A percentile compares a stretch with the other conserved stretches of the same genome.
Evolutionary conservation across 1,284 basidiomycete species (phyloP).

Genomic region (Cutaneotrichosporon mucoides): DNA sequence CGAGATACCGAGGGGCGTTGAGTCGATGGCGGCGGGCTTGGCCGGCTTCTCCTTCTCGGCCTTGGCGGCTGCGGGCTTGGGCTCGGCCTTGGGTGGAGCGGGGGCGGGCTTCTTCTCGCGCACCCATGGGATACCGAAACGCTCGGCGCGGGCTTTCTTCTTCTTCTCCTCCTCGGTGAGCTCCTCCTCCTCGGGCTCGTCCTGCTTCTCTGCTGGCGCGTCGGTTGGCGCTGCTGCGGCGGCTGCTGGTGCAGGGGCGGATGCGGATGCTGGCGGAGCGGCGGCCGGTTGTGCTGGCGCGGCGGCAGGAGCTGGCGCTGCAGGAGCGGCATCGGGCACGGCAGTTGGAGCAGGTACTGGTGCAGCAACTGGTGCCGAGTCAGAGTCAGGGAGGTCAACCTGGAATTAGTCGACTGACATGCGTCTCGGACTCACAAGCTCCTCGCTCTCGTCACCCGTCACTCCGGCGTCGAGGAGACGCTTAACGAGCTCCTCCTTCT

Average conservation of each 20-base stretch:
- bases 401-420: too few relatives aligned
- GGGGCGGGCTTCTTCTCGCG: constrained; percentile 17
- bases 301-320: not conserved
- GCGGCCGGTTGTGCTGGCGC: not conserved
- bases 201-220: not conserved
- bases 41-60: constrained; percentile 12
- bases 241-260: too few relatives aligned
- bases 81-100: not conserved
- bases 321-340: not conserved
- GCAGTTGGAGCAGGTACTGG: not conserved
- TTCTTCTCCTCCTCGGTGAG: constrained; percentile 44
- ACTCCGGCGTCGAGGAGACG: constrained; percentile 44
- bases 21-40: constrained; percentile 34
- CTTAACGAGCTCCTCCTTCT: constrained; percentile 50
- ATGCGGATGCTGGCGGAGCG: not conserved
- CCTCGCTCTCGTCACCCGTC: constrained; percentile 21
- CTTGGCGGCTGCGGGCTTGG: constrained; percentile 4
- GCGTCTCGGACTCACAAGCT: constrained; percentile 18
- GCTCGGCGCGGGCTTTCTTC: constrained; percentile 43
- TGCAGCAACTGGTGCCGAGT: too few relatives aligned
- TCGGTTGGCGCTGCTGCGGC: not conserved
- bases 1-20: constrained; percentile 30
- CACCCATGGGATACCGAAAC: constrained; percentile 46
- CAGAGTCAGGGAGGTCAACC: constrained; percentile 6
- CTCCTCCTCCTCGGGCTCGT: constrained; percentile 6